phyloP scores from a whole-genome alignment of 1,139 yeast species.

The Hyphopichia buzzinii region DNA sequence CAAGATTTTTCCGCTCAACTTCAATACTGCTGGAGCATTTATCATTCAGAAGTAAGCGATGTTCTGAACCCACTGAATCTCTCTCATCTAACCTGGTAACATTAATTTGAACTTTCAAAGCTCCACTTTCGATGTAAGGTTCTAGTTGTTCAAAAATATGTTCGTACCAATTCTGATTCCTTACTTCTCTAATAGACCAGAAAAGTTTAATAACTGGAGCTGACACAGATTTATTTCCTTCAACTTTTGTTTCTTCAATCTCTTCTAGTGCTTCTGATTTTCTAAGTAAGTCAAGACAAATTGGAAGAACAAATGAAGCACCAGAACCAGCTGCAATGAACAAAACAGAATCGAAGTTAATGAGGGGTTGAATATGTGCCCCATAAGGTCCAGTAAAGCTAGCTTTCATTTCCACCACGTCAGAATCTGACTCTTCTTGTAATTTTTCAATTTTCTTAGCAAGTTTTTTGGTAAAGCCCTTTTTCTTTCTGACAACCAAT shows the following conservation, averaged over 20 bases:
- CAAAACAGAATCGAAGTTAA: constrained; percentile 38
- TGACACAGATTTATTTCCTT: constrained; percentile 5
- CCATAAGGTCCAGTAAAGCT: constrained; percentile 47
- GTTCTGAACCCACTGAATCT: neutral
- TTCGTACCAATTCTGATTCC: constrained; percentile 36
- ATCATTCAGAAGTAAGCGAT: neutral
- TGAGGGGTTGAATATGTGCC: constrained; percentile 38
- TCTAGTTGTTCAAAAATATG: constrained; percentile 29
- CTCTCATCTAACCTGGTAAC: constrained; percentile 14
- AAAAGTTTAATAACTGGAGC: constrained; percentile 29
- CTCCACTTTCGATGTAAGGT: constrained; percentile 22
- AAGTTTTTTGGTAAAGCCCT: constrained; percentile 45
- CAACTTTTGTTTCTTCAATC: constrained; percentile 20
- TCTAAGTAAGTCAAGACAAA: constrained; percentile 38
- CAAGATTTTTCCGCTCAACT: neutral
- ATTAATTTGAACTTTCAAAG: constrained; percentile 22
- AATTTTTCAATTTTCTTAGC: constrained; percentile 22
- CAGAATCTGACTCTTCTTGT: constrained; percentile 8
- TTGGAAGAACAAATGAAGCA: constrained; percentile 45
- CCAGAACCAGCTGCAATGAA: constrained; percentile 49
- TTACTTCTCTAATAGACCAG: constrained; percentile 31
- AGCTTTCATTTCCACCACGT: constrained; percentile 25
- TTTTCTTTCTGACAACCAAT: constrained; percentile 36
- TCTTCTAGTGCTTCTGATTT: constrained; percentile 12
- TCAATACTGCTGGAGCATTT: neutral